Evolutionary conservation across 176 grass and related monocot species (phyloP).

Genomic region (Puya raimondii): DNA sequence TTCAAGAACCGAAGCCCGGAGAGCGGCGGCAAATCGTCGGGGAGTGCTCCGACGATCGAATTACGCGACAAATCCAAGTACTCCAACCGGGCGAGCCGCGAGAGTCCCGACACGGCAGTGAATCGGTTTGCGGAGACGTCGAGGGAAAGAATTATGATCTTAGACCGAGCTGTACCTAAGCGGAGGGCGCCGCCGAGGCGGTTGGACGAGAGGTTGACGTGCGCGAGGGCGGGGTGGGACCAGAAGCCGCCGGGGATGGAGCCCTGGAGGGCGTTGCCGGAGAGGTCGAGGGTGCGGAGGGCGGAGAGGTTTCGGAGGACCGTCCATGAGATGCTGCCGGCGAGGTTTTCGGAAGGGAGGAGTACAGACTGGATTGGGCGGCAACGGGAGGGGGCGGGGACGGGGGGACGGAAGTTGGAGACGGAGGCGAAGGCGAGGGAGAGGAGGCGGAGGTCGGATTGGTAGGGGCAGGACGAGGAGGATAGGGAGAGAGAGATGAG

Average conservation of each 20-base stretch:
- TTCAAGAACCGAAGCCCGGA: conserved; percentile 31
- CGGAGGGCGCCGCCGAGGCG: conserved; percentile 35
- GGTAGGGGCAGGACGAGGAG: neutral
- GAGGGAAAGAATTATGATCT: conserved; percentile 1
- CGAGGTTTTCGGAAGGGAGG: conserved; percentile 37
- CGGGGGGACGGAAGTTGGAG: conserved; percentile 17
- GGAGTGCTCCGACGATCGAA: conserved; percentile 40
- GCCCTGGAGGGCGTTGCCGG: conserved; percentile 51
- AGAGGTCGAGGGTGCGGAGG: conserved; percentile 54
- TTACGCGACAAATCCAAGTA: conserved; percentile 49
- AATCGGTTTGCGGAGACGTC: conserved; percentile 51
- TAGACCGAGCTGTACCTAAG: conserved; percentile 1
- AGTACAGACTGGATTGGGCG: conserved; percentile 15
- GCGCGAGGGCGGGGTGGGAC: conserved; percentile 36
- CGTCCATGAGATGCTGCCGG: conserved; percentile 40
- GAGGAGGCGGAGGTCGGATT: conserved; percentile 30
- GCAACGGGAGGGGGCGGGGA: conserved; percentile 7
- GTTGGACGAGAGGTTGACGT: conserved; percentile 50
- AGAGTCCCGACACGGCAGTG: conserved; percentile 25
- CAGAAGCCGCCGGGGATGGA: conserved; percentile 34
- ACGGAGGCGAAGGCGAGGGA: conserved; percentile 47
- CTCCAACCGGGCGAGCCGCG: conserved; percentile 7
- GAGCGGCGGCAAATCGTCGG: conserved; percentile 43
- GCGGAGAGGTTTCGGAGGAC: conserved; percentile 31
- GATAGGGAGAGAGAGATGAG: conserved; percentile 5